Base-by-base conservation (phyloP, 805 yeast genomes). In the Pichia membranifaciens region DNA sequence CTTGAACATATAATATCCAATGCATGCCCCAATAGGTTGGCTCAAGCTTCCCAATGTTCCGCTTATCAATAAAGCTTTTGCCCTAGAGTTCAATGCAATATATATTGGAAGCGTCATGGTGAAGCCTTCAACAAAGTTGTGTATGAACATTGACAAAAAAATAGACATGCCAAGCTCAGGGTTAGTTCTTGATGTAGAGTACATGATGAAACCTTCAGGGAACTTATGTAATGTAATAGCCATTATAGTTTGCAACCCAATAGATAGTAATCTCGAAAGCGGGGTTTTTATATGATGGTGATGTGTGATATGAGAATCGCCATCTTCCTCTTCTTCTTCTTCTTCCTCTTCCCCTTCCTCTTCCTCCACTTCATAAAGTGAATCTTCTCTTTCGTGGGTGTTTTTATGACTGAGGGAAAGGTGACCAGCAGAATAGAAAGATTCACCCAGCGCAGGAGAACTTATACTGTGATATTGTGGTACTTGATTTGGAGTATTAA, bases 141-240 rank as follows among this genome's bases (percentile, higher is more conserved):
- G 99, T 25, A 93, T 78, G 12, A 89, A 79, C 59, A 91, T 72
- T 41, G 96, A 88, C 18, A 90, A 62, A 58, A 93, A 90, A 12
- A 91, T 87, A 15, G 87, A 75, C 18, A 88, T 56, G 0, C 98
- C 97, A 23, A 89, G 66, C 49, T 73, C 67, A 1, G 84, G 79
- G 58, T 84, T 86, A 0, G 80, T 81, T 48, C 71, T 69, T 2
- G 88, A 74, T 0, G 93, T 89, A 31, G 84, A 85, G 62, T 78
- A 91, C 40, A 95, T 84, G 46, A 91, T 81, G 58, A 91, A 87
- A 0, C 99, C 99, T 66, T 91, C 99, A 0, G 99, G 99, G 22
- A 91, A 73, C 62, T 93, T 90, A 67, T 91, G 99, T 25, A 93
- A 66, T 0, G 95, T 78, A 25, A 91, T 79, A 0, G 96, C 98